Base-by-base conservation (phyloP, 495 filamentous ascomycete genomes). In the Aspergillus cavernicola region DNA sequence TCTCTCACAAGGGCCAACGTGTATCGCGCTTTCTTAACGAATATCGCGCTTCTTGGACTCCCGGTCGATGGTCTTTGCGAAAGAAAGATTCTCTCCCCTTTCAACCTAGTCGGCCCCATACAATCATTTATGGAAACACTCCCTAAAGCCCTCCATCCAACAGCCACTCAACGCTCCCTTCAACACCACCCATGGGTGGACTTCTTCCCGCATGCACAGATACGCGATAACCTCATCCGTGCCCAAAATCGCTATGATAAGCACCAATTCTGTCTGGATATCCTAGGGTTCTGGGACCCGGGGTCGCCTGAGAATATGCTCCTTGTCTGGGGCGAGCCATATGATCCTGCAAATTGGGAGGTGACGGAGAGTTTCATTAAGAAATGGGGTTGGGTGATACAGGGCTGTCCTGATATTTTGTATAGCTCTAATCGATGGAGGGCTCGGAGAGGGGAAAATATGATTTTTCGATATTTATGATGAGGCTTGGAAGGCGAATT, bases 271-370 rank as follows among this genome's bases (percentile, higher is more conserved):
- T 66, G 64, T 37, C 50, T 55, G 45, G 64, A 66, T 51, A 42
- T 66, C 0, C 64, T 58, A 53, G 65, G 48, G 1, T 65, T 65
- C 45, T 39, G 33, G 24, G 24, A 28, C 4, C 9, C 4, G 24
- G 24, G 9, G 24, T 28, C 4, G 24, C 24, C 3, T 6, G 29
- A 6, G 6, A 32, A 24, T 35, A 68, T 58, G 29, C 24, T 79
- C 13, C 53, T 79, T 33, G 69, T 76, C 10, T 80, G 77, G 77
- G 68, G 73, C 6, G 55, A 70, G 18, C 69, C 77, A 18, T 73
- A 71, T 71, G 57, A 69, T 32, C 39, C 62, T 0, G 53, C 40
- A 0, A 67, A 66, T n/a, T 80, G 75, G 76, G 77, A 78, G 53
- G 51, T 75, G 0, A 73, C 65, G 4, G 67, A 72, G 29, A 54